Evolutionary conservation across 2,329 filamentous ascomycete genomes (phyloP).

Genomic region (Diaporthe sp.): DNA sequence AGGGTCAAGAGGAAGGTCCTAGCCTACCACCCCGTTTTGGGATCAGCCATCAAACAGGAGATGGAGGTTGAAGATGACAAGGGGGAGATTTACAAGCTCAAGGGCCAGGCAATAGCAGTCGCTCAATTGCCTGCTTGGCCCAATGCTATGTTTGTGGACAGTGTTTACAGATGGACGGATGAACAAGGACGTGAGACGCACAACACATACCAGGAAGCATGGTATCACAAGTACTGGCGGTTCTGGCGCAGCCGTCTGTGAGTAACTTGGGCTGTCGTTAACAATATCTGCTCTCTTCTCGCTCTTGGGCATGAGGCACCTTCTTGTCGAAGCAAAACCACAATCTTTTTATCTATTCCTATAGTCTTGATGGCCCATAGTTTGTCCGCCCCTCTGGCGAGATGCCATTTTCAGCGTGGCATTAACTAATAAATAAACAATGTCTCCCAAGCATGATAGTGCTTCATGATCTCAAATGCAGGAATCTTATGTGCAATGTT

Average conservation of each 20-base stretch:
- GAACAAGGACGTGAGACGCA: neutral
- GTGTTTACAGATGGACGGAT: neutral
- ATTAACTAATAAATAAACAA: too few relatives aligned
- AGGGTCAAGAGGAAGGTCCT: neutral
- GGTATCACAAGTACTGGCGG: neutral
- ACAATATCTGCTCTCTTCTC: too few relatives aligned
- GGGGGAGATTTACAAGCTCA: neutral
- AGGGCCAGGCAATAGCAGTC: neutral
- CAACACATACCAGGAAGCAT: neutral
- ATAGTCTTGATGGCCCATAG: too few relatives aligned
- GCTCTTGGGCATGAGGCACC: too few relatives aligned
- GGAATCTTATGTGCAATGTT: too few relatives aligned
- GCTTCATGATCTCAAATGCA: too few relatives aligned
- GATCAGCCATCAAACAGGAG: neutral
- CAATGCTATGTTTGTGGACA: neutral
- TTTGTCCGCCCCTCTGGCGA: too few relatives aligned
- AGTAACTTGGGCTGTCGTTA: neutral
- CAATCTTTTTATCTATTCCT: too few relatives aligned
- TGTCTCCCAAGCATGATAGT: too few relatives aligned
- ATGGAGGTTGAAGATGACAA: neutral
- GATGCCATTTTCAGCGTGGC: too few relatives aligned
- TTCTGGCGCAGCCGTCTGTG: neutral
- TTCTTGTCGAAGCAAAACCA: too few relatives aligned
- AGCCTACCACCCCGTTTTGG: neutral
- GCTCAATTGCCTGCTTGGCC: neutral